Evolutionary conservation across 805 yeast species (phyloP), one percentile per base, ranked within the genome.

Genomic region (Saccharomyces kudriavzevii): DNA sequence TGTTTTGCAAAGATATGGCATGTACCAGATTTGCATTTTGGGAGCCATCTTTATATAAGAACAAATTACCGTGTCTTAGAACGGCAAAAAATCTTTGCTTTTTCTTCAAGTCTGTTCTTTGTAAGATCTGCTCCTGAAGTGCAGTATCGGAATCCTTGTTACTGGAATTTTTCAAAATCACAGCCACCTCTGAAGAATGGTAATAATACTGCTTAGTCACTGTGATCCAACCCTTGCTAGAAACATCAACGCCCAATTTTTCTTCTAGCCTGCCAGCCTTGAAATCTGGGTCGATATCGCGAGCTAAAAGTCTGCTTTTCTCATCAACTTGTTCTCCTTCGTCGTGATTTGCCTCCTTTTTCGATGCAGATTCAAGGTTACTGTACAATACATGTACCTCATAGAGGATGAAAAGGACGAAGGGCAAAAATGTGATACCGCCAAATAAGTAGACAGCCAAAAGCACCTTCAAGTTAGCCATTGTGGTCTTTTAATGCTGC

Each of bases 21-120:
- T 89, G 91, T 57, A 66, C 83, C 82, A 63, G 75, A 77, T 65
- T 81, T 76, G 49, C 75, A 73, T 55, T 58, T 0, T 58, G 56
- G 1, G 63, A 40, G 45, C 84, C 86, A 63, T 87, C 89, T 55
- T 81, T 81, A 70, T 88, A 92, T n/a, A 94, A 73, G 64, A 91
- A 89, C 52, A 94, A 70, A 64, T 90, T 90, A 0, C 97, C 96
- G 63, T 91, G 97, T 62, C 87, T 85, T 51, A 90, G 72, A 0
- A 87, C 82, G 1, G 85, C 91, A 66, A 71, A 87, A 63, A 76
- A 87, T 45, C 82, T 72, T 63, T 84, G 87, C 61, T 72, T 76
- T 52, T 73, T 63, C 52, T 71, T 71, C 29, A 75, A 59, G 50
- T 73, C 74, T 10, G 65, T 59, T 49, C 72, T 58, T 28, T 59